Conservation (phyloP, 2,329 filamentous ascomycete species). For the Berkeleyomyces rouxiae region DNA sequence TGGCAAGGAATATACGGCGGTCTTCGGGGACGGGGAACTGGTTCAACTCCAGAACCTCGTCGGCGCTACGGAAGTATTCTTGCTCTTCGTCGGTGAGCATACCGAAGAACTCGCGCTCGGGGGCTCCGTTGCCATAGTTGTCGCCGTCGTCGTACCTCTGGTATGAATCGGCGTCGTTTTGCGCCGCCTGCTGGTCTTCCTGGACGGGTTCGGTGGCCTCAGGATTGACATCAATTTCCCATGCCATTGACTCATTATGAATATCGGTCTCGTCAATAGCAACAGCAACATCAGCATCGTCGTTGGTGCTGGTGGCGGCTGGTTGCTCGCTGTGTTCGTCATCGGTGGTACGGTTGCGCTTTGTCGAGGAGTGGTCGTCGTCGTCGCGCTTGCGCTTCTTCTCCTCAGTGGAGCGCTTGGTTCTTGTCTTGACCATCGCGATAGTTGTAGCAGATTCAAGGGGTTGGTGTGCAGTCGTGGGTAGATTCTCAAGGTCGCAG, state of each 20-base stretch:
- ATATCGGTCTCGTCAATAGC: not conserved
- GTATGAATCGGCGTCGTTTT: conserved; percentile 15
- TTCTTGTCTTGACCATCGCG: conserved; percentile 29
- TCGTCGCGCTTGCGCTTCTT: conserved; percentile 26
- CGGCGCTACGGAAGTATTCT: conserved; percentile 83
- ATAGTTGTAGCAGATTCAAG: not conserved
- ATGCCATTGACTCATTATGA: conserved; percentile 5
- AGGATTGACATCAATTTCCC: conserved; percentile 10
- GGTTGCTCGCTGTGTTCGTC: conserved; percentile 14
- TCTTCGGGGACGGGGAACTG: conserved; percentile 67
- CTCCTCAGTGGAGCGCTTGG: conserved; percentile 26
- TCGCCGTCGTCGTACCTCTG: conserved; percentile 17
- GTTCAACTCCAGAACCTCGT: conserved; percentile 79
- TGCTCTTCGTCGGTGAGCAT: conserved; percentile 86
- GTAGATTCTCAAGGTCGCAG: not conserved
- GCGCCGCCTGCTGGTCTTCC: conserved; percentile 3
- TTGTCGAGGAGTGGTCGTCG: conserved; percentile 14
- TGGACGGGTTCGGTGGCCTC: not conserved
- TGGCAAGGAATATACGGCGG: conserved; percentile 53
- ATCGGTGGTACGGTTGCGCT: conserved; percentile 16
- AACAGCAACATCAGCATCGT: conserved; percentile 1
- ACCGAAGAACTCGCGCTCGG: conserved; percentile 71
- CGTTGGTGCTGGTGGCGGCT: not conserved
- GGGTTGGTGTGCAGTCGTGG: not conserved
- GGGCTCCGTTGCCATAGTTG: conserved; percentile 16